Conservation (phyloP, 352 stramenopile genomes). For the Phytophthora constricta region DNA sequence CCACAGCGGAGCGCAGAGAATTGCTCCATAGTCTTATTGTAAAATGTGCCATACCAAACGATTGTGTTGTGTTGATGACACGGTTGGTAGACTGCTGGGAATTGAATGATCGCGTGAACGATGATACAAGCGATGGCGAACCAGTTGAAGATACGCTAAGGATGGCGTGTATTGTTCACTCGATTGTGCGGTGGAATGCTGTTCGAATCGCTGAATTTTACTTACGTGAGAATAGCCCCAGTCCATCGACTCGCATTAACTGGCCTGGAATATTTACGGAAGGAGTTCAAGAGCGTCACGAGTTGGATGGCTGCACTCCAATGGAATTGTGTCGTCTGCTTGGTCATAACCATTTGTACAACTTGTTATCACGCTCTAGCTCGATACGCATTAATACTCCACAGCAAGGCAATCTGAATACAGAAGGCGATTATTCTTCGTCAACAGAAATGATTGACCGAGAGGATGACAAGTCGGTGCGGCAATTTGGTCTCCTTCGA, state of each 20-base stretch:
- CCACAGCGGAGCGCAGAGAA: constrained; percentile 3
- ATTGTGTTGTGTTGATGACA: constrained; percentile 14
- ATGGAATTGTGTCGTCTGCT: constrained; percentile 37
- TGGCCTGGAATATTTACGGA: constrained; percentile 17
- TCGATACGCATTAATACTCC: neutral
- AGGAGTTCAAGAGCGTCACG: constrained; percentile 6
- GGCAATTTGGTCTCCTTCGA: constrained; percentile 25
- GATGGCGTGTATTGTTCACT: constrained; percentile 18
- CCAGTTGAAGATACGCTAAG: neutral
- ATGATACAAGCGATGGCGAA: neutral
- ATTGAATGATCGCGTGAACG: too few species aligned
- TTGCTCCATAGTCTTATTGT: constrained; percentile 19
- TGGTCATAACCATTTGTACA: constrained; percentile 30
- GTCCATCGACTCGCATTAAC: too few species aligned
- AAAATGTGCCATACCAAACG: constrained; percentile 21
- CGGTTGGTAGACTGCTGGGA: constrained; percentile 8
- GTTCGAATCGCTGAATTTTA: constrained; percentile 26
- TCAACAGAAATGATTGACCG: neutral
- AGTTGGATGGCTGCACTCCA: constrained; percentile 29
- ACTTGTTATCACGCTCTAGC: neutral
- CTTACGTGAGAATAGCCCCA: too few species aligned
- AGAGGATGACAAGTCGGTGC: neutral
- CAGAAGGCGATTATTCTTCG: too few species aligned
- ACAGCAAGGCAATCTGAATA: neutral
- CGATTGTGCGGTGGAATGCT: constrained; percentile 48